Conservation (phyloP, 441 rosid species). For the Gossypium lobatum region DNA sequence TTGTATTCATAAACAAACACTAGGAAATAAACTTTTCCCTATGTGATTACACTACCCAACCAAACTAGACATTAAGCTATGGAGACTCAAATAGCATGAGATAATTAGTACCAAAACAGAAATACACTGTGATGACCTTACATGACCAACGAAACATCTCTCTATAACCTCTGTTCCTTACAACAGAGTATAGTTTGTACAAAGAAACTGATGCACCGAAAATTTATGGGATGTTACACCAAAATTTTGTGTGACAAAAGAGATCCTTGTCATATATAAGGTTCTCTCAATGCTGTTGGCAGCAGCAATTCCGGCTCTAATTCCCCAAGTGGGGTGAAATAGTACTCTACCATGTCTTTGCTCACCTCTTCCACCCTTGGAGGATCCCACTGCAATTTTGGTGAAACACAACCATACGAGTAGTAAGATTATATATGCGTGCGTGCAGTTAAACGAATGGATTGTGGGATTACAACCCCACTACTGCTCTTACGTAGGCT, state of each 20-base stretch:
- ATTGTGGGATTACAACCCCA: slow-evolving; percentile 3
- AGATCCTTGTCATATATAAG: slow-evolving; percentile 34
- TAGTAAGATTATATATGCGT: neutral
- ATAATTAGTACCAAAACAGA: too few species aligned
- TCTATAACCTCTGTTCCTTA: neutral
- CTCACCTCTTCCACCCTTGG: slow-evolving; percentile 64
- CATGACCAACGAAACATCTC: neutral
- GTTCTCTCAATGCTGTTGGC: slow-evolving; percentile 70
- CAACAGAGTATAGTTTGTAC: neutral
- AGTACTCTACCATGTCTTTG: slow-evolving; percentile 69
- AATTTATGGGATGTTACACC: neutral
- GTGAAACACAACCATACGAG: neutral
- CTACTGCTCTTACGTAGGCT: neutral
- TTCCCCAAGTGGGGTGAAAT: slow-evolving; percentile 48
- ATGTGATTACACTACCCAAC: too few species aligned
- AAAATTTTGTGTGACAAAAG: neutral
- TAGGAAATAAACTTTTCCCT: too few species aligned
- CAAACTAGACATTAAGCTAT: too few species aligned
- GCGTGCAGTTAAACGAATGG: neutral
- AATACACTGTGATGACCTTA: too few species aligned
- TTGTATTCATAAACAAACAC: too few species aligned
- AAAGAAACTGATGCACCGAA: neutral
- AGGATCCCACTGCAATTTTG: slow-evolving; percentile 79
- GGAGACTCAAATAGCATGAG: too few species aligned
- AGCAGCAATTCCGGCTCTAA: slow-evolving; percentile 60